These are phyloP conservation scores for Penicillium sp. DNA, from an alignment of 2,329 filamentous ascomycete species.

Conservation along the genomic window DNA sequence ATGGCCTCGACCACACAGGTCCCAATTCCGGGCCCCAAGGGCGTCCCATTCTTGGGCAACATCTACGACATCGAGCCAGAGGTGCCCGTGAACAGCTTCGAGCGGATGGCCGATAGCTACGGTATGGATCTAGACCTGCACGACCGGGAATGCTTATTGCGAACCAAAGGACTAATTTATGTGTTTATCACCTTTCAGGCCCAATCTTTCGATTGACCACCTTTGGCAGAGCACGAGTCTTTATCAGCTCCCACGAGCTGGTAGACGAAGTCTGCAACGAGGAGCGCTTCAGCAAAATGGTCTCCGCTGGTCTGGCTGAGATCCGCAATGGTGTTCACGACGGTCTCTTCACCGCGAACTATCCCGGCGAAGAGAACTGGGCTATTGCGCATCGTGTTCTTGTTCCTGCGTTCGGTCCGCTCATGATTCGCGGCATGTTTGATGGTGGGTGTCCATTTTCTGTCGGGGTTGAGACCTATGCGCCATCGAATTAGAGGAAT, in stretches of 20 bases:
- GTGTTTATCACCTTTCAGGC: constrained; percentile 37
- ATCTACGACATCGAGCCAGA: constrained; percentile 60
- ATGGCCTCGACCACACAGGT: constrained; percentile 22
- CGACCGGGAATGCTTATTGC: not conserved
- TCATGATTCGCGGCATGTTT: constrained; percentile 46
- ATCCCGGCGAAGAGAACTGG: constrained; percentile 56
- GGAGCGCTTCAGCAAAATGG: constrained; percentile 61
- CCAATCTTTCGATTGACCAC: constrained; percentile 59
- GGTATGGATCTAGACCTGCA: constrained; percentile 45
- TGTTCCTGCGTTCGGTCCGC: constrained; percentile 49
- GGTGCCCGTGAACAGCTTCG: constrained; percentile 56
- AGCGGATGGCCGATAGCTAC: constrained; percentile 62
- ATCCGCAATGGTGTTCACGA: constrained; percentile 61
- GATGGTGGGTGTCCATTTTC: constrained; percentile 24
- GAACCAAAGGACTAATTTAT: not conserved
- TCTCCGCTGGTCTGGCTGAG: constrained; percentile 52
- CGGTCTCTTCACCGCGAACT: constrained; percentile 62
- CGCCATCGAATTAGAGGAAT: not conserved
- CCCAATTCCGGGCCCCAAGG: constrained; percentile 62
- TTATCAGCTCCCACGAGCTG: constrained; percentile 54
- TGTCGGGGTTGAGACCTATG: not conserved
- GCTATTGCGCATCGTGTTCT: constrained; percentile 57
- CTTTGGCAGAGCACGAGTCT: constrained; percentile 46
- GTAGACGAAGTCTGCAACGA: constrained; percentile 65
- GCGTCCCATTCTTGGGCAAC: constrained; percentile 66